Percentiles rank a stretch among this genome's conserved stretches.
Evolutionary conservation across 306 rosid genomes (phyloP).

Genomic region (Quercus dentata): DNA sequence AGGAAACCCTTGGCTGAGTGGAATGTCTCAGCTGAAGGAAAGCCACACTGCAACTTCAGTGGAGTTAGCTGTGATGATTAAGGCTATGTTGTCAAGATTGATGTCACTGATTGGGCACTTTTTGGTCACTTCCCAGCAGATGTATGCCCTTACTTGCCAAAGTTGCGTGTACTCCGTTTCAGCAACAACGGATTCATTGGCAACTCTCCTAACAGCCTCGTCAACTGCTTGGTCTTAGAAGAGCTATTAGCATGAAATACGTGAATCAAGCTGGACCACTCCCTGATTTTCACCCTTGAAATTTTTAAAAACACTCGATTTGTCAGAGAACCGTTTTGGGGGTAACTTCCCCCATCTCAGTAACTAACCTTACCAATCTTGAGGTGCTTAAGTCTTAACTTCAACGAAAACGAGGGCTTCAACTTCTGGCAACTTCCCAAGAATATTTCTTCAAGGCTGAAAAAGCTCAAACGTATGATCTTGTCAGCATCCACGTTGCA

Average conservation of each 20-base stretch:
- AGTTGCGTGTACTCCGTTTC: conserved; percentile 50
- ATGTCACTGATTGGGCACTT: conserved; percentile 51
- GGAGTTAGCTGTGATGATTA: conserved; percentile 60
- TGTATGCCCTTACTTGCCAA: conserved; percentile 64
- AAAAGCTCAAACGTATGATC: conserved; percentile 51
- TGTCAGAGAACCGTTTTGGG: conserved; percentile 63
- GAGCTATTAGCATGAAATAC: conserved; percentile 44
- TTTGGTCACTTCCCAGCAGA: conserved; percentile 64
- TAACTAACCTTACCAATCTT: conserved; percentile 59
- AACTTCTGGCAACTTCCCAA: conserved; percentile 61
- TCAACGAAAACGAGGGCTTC: conserved; percentile 67
- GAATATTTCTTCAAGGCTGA: conserved; percentile 35
- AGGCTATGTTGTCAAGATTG: conserved; percentile 45
- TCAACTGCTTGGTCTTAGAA: conserved; percentile 63
- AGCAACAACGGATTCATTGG: conserved; percentile 38
- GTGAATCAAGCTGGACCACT: conserved; percentile 47
- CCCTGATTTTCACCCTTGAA: conserved; percentile 71
- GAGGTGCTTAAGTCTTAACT: conserved; percentile 53
- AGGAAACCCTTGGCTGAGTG: conserved; percentile 45
- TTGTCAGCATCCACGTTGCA: conserved; percentile 63
- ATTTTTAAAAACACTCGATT: conserved; percentile 53
- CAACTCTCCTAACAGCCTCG: conserved; percentile 41
- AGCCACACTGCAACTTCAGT: conserved; percentile 50
- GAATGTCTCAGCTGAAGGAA: conserved; percentile 29
- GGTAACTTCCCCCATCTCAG: conserved; percentile 78